phyloP scores from a whole-genome alignment of 805 yeast genomes.

The Pichia manshurica region DNA sequence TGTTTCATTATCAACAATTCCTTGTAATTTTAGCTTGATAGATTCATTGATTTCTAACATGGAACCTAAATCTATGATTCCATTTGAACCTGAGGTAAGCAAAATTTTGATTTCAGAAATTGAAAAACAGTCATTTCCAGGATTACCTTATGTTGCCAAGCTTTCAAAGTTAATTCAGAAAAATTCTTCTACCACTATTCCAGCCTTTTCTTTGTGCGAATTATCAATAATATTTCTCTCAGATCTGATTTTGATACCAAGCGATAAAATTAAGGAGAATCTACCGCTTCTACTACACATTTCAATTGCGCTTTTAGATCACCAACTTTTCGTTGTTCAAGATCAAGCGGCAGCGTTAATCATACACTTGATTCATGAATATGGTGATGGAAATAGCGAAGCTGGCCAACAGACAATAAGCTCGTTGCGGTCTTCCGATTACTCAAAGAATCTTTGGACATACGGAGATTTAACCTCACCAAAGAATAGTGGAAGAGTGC shows the following conservation, averaged over 20 bases:
- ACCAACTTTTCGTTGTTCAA: constrained; percentile 75
- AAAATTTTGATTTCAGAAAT: constrained; percentile 14
- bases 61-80: constrained; percentile 87
- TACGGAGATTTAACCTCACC: constrained; percentile 81
- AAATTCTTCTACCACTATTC: constrained; percentile 38
- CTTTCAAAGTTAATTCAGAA: constrained; percentile 51
- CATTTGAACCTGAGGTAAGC: constrained; percentile 30
- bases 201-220: constrained; percentile 83
- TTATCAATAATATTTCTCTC: constrained; percentile 79
- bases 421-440: constrained; percentile 48
- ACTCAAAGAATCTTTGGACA: constrained; percentile 58
- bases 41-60: constrained; percentile 64
- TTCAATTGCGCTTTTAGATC: constrained; percentile 77
- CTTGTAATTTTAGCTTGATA: constrained; percentile 44
- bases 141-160: constrained; percentile 72
- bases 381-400: constrained; percentile 46
- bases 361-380: constrained; percentile 63
- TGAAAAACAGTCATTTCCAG: constrained; percentile 11
- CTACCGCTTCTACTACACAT: constrained; percentile 75
- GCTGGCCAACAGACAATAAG: constrained; percentile 53
- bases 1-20: constrained; percentile 60
- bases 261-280: constrained; percentile 52
- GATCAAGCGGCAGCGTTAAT: constrained; percentile 77
- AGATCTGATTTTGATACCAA: constrained; percentile 65
- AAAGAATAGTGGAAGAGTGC: constrained; percentile 75